These are phyloP conservation scores for Pestalotiopsis sp. DNA, from an alignment of 2,329 filamentous ascomycete species.

Conservation along the genomic window DNA sequence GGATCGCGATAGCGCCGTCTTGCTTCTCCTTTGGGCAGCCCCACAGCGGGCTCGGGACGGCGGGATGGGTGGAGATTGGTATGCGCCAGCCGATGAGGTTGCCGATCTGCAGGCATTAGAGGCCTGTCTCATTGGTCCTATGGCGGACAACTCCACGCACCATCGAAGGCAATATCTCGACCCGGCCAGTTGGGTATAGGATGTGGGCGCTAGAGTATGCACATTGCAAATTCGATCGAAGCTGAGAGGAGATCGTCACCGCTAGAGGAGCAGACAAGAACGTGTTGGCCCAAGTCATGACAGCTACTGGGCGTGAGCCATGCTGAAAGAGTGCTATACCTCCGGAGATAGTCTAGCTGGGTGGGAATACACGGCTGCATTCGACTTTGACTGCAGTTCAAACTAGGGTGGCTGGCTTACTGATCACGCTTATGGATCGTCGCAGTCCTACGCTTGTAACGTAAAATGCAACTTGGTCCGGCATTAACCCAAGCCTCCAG, in stretches of 20 bases:
- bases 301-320: no score
- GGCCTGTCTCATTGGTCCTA: not conserved
- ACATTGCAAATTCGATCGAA: not conserved
- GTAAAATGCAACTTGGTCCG: not conserved
- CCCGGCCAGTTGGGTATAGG: not conserved
- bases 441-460: not conserved
- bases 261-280: not conserved
- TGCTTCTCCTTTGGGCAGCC: not conserved
- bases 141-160: not conserved
- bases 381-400: not conserved
- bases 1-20: not conserved
- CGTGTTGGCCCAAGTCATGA: not conserved
- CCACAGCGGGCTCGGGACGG: not conserved
- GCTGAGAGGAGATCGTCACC: not conserved
- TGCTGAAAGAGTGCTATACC: no score
- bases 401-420: conserved; percentile 1
- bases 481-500: no score
- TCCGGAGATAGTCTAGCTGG: not conserved
- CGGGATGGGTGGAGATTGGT: not conserved
- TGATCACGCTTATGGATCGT: not conserved
- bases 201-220: not conserved
- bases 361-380: not conserved
- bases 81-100: not conserved
- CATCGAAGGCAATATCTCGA: not conserved
- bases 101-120: not conserved